Evolutionary conservation across 2,329 filamentous ascomycete genomes (phyloP), one percentile per base, ranked within the genome.

Genomic region (Thielaviopsis euricoi): DNA sequence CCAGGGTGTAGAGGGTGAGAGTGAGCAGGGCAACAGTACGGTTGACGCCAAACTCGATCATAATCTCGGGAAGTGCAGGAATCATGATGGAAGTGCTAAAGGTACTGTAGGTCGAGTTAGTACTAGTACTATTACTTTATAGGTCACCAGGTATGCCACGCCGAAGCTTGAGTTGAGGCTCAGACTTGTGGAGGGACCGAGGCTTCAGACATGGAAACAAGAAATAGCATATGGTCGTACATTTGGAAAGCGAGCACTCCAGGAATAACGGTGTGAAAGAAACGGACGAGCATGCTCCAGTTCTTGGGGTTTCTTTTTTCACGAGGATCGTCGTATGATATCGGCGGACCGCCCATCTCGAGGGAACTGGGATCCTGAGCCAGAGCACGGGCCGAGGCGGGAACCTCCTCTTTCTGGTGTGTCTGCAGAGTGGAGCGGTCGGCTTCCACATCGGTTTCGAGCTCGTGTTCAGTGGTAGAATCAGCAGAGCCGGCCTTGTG

Each of bases 1-100:
- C 81, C 10, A 83, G 67, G 6, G 81, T 75, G 65, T 82, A 86
- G 6, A 82, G 66, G 0, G 81, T 76, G 0, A 85, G 66, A 0
- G 78, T 77, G 0, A 85, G 67, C n/a, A 85, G 69, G 0, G 81
- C 77, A 7, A 74, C 71, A 1, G 78, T 82, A 53, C 73, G 71
- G 15, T 72, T 73, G 13, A 83, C 72, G 51, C 71, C 62, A 65
- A 86, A 86, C 6, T 78, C 71, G 0, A 64, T 48, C 68, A 75
- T 75, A 6, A 85, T 65, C 3, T 76, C 68, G 1, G 62, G 52
- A 22, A 71, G 65, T 4, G 74, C 74, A 0, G 78, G 71, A 29
- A 74, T 77, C 64, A 79, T 74, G 61, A 81, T 73, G 12, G 80
- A 80, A 0, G 74, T 74, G 1, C 73, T 76, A 22, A 80, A 69